Percentiles rank a stretch among this genome's conserved stretches.
phyloP scores from a whole-genome alignment of 352 stramenopile genomes.

The Phytophthora tubulina region DNA sequence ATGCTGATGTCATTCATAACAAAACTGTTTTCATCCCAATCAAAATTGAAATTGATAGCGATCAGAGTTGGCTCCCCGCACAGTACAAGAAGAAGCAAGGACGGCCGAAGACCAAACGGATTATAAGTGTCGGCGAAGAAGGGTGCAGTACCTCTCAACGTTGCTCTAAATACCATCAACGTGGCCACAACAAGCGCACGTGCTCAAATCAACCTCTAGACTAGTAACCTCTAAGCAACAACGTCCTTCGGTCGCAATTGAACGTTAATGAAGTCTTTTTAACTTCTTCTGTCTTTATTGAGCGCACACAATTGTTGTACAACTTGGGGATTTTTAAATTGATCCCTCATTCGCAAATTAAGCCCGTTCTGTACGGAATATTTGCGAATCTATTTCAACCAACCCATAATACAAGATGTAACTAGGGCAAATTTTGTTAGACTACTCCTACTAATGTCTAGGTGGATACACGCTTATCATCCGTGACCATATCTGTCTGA shows the following conservation, averaged over 20 bases:
- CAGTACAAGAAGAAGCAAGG: background rate
- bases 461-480: too few relatives aligned
- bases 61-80: background rate
- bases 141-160: background rate
- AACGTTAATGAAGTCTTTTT: background rate
- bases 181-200: background rate
- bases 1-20: background rate
- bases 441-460: too few relatives aligned
- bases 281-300: background rate
- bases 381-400: too few relatives aligned
- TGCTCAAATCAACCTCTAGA: background rate
- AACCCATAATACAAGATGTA: too few relatives aligned
- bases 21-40: background rate
- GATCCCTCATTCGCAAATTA: too few relatives aligned
- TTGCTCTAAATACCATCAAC: background rate
- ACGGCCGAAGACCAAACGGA: background rate
- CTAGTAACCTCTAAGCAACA: background rate
- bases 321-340: too few relatives aligned
- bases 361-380: too few relatives aligned
- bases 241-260: background rate
- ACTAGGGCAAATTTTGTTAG: too few relatives aligned
- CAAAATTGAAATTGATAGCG: background rate
- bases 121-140: background rate
- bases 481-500: too few relatives aligned
- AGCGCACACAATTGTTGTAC: too few relatives aligned